Evolutionary conservation across 768 basidiomycete species (phyloP), one percentile per base, ranked within the genome.

Genomic region (Podaxis sp.): DNA sequence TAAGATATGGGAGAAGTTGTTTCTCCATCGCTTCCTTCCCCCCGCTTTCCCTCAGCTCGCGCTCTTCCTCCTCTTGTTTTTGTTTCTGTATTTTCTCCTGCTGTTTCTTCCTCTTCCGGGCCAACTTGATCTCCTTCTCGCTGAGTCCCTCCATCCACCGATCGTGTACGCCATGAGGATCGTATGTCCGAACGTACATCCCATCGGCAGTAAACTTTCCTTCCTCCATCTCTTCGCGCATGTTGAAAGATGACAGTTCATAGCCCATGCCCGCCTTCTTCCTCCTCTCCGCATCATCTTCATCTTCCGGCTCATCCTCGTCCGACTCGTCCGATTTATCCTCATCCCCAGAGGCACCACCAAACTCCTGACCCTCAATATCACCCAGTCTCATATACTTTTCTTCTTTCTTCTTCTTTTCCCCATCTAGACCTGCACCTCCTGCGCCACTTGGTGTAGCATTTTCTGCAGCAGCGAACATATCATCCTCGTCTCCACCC

Each of bases 151-250:
- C 92, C 86, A 99, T 90, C 97, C 97, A 99, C 38, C 85, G 84
- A 75, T 99, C 97, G 73, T 99, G 95, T 42, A 90, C 84, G 26
- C 89, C 93, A 71, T 95, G 90, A 1, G 92, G 92, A 74, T 99
- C 97, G 72, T 89, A 88, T 11, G 89, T 83, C 67, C 90, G 88
- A 54, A 92, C 87, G 71, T 95, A 94, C 69, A 76, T 90, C 52
- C 97, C 97, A 71, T 99, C 96, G 64, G 91, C 92, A 4, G 93
- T 89, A 79, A 99, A 98, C 72, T 95, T 93, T 42, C 97, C 97
- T 76, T 99, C 96, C 71, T 94, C 90, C 90, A 99, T 96, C 82
- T 99, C 97, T 69, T 93, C 90, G 66, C 95, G 89, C 96, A 99
- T 99, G 74, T 99, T 96, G 86, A 99, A 99, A 28, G 93, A 92